phyloP scores from a whole-genome alignment of 1,284 basidiomycete genomes.

The Coriolopsis trogii region DNA sequence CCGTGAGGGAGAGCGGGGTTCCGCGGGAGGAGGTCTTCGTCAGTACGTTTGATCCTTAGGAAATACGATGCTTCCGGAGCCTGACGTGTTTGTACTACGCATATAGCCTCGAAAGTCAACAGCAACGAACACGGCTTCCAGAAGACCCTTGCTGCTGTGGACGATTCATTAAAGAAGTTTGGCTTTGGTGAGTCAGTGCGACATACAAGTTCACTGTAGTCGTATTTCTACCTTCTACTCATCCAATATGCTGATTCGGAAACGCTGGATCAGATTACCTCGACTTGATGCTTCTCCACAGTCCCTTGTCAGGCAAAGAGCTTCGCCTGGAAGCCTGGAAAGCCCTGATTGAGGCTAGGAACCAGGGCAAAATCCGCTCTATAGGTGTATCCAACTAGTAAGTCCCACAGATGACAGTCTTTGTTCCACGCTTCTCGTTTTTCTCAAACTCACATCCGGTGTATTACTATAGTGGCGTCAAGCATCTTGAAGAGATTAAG shows the following conservation, averaged over 20 bases:
- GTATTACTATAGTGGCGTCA: slow-evolving; percentile 38
- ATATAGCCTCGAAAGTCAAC: slow-evolving; percentile 27
- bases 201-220: too few relatives aligned
- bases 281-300: slow-evolving; percentile 64
- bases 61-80: background rate
- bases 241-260: slow-evolving; percentile 12
- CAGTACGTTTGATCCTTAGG: slow-evolving; percentile 47
- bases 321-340: slow-evolving; percentile 49
- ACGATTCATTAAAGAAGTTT: slow-evolving; percentile 26
- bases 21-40: slow-evolving; percentile 65
- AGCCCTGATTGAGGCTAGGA: slow-evolving; percentile 46
- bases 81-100: slow-evolving; percentile 21
- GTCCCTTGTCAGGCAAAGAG: slow-evolving; percentile 45
- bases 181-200: slow-evolving; percentile 23
- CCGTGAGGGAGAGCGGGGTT: slow-evolving; percentile 56
- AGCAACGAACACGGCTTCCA: slow-evolving; percentile 30
- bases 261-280: slow-evolving; percentile 44
- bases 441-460: slow-evolving; percentile 40
- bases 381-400: slow-evolving; percentile 71
- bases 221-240: too few relatives aligned
- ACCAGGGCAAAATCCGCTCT: slow-evolving; percentile 52
- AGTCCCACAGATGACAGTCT: slow-evolving; percentile 26
- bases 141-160: slow-evolving; percentile 24
- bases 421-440: background rate
- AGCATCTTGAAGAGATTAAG: slow-evolving; percentile 78